Evolutionary conservation across 2,329 filamentous ascomycete species (phyloP).

Genomic region (Diaporthe citri): DNA sequence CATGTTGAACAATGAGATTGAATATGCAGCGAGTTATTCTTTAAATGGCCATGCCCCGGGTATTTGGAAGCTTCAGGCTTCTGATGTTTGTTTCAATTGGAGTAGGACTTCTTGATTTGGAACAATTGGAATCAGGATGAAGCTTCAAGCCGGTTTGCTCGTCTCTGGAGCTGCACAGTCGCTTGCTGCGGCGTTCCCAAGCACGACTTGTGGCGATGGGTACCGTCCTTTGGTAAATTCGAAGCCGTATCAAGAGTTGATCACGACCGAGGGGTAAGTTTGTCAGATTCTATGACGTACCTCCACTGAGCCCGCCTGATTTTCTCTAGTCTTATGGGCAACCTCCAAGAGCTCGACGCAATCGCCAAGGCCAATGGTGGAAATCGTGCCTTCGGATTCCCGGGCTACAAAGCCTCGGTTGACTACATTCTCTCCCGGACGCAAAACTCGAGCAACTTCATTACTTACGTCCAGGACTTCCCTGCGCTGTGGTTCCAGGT

Average conservation of each 20-base stretch:
- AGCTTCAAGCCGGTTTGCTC: background rate
- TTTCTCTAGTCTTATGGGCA: background rate
- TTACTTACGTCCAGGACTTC: conserved; percentile 13
- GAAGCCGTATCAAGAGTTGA: conserved; percentile 12
- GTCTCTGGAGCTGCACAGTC: background rate
- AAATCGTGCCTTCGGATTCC: conserved; percentile 70
- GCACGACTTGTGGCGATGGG: background rate
- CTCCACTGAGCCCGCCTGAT: background rate
- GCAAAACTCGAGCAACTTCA: background rate
- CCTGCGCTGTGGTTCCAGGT: conserved; percentile 5
- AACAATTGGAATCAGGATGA: background rate
- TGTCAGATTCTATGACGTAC: background rate
- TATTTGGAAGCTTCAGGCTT: background rate
- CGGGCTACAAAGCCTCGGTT: conserved; percentile 69
- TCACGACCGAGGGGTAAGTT: conserved; percentile 13
- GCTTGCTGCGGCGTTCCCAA: background rate
- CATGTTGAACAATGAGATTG: background rate
- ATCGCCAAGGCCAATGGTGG: conserved; percentile 69
- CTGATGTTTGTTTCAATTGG: background rate
- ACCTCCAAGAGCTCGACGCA: conserved; percentile 50
- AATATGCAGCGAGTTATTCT: background rate
- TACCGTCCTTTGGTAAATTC: conserved; percentile 3
- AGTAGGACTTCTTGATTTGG: background rate
- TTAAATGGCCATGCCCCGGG: conserved; percentile 1
- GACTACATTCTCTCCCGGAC: conserved; percentile 62